Base-by-base conservation (phyloP, 2,329 filamentous ascomycete species). In the Colletotrichum agaves region DNA sequence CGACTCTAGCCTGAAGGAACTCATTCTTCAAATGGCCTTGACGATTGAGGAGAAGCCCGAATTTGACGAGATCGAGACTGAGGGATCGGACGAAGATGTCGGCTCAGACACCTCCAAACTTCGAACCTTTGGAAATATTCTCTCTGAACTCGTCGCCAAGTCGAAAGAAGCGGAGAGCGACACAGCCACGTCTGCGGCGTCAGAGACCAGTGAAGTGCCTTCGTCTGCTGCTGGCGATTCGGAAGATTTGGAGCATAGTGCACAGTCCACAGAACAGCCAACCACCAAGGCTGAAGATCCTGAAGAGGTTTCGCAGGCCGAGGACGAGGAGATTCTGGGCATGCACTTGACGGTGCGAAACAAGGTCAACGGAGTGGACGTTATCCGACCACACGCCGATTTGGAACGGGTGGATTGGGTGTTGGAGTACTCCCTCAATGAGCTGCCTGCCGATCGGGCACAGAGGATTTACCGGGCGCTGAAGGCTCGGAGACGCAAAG, bases 361-460 rank as follows among this genome's bases (percentile, higher is more conserved):
- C 81, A 87, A 86, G 70, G 86, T 97, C 61, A 91, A 96, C 74
- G 90, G 87, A 17, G 61, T 81, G 12, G 85, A 86, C 61, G 87
- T 93, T 1, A 75, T 81, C 0, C 89, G 93, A 3, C 92, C 93
- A 27, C 0, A 71, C 78, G 1, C 72, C 82, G 0, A 13, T 75
- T 7, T 90, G 50, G 77, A 58, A 0, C 35, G 73, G 13, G 19
- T 10, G 75, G 65, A 88, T 71, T 98, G 94, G 94, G 77, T 80
- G 0, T 82, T 98, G n/a, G 88, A 96, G 72, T 98, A 97, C 78
- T 85, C 89, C 39, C 80, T 98, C 53, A 84, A 86, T 50, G 91
- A 94, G 71, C 81, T 94, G 2, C 59, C 78, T 0, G 70, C 72
- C 3, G 70, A 76, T 0, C 79, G 82, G 10, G 87, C 86, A 1